Evolutionary conservation across 129 eudicot genomes (phyloP).

Genomic region (Saposhnikovia divaricata): DNA sequence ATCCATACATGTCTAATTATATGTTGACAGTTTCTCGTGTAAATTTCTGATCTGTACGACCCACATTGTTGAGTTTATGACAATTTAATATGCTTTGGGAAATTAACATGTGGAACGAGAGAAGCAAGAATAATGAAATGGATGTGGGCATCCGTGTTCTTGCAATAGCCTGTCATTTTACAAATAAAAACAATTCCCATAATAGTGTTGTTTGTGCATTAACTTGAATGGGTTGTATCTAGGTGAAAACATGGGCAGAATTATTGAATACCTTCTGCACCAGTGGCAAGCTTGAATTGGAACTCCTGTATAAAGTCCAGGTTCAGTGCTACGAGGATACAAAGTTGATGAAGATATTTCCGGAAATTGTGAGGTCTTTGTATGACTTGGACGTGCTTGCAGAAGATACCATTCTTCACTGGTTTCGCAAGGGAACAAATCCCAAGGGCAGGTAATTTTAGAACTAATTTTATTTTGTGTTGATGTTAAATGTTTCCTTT

Average conservation of each 20-base stretch:
- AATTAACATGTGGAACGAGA: background rate
- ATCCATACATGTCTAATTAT: background rate
- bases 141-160: background rate
- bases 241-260: slow-evolving; percentile 83
- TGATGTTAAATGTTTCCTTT: background rate
- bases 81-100: background rate
- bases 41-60: background rate
- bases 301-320: slow-evolving; percentile 77
- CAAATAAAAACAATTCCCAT: background rate
- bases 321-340: slow-evolving; percentile 89
- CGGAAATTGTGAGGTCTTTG: slow-evolving; percentile 82
- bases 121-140: background rate
- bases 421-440: slow-evolving; percentile 95
- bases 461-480: background rate
- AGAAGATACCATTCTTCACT: slow-evolving; percentile 91
- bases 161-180: background rate
- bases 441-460: slow-evolving; percentile 85
- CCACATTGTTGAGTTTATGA: background rate
- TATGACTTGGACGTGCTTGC: slow-evolving; percentile 91
- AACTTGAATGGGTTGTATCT: background rate
- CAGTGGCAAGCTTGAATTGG: slow-evolving; percentile 68
- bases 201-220: background rate
- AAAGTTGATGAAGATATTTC: slow-evolving; percentile 79
- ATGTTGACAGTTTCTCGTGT: background rate
- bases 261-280: slow-evolving; percentile 68